These are phyloP conservation scores for Auricularia cornea DNA, from an alignment of 768 basidiomycete genomes.

Conservation along the genomic window DNA sequence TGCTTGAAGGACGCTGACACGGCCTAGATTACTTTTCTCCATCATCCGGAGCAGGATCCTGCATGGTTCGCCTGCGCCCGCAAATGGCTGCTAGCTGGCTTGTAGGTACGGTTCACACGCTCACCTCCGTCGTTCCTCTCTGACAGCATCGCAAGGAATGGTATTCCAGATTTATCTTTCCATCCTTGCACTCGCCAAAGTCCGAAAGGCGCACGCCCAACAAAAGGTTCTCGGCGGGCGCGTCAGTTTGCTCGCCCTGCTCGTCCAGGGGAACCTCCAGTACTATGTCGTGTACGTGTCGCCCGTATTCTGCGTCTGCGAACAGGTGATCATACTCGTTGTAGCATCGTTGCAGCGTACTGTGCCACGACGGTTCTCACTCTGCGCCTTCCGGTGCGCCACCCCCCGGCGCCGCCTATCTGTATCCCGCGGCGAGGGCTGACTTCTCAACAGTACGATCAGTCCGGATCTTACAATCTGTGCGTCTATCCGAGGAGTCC, in stretches of 20 bases:
- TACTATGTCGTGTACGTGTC: neutral
- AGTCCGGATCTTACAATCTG: neutral
- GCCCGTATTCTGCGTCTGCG: too few species aligned
- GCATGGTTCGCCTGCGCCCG: neutral
- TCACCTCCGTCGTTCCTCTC: neutral
- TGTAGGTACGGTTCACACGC: neutral
- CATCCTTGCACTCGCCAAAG: neutral
- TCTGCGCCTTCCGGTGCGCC: neutral
- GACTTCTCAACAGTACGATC: neutral
- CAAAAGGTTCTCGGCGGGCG: neutral
- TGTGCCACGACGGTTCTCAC: neutral
- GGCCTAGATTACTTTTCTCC: too few species aligned
- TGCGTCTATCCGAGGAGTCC: neutral
- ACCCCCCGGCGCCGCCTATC: neutral
- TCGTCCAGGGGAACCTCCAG: neutral
- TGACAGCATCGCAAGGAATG: neutral
- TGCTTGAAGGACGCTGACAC: too few species aligned
- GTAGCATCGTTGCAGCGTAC: neutral
- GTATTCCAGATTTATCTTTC: neutral
- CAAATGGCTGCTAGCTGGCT: neutral
- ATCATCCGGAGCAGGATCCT: too few species aligned
- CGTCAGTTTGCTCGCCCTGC: neutral
- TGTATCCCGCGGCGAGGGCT: neutral
- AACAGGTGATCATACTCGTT: too few species aligned
- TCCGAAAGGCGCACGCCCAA: neutral